Percentiles rank a stretch among this genome's conserved stretches.
Evolutionary conservation across 352 stramenopile species (phyloP).

Genomic region (Phytophthora foliorum): DNA sequence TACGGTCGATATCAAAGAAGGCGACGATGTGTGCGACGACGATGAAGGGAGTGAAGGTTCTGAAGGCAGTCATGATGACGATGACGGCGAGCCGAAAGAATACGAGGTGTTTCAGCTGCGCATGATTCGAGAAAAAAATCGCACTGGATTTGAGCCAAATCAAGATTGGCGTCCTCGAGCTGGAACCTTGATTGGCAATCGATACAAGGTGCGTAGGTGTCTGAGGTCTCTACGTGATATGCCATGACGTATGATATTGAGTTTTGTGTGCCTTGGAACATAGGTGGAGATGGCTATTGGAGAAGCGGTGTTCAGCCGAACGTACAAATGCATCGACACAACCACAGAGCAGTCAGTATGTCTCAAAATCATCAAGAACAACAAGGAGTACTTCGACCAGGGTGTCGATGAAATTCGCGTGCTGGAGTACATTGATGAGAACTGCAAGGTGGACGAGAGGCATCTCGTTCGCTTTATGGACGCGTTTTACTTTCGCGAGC

Average conservation of each 20-base stretch:
- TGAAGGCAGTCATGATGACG: constrained; percentile 48
- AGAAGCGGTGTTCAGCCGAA: constrained; percentile 87
- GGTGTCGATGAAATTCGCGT: constrained; percentile 86
- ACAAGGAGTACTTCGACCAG: constrained; percentile 99
- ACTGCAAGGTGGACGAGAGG: constrained; percentile 91
- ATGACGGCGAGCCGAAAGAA: constrained; percentile 53
- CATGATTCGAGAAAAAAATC: constrained; percentile 82
- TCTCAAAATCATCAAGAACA: constrained; percentile 99
- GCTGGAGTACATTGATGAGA: constrained; percentile 72
- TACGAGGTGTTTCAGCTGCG: constrained; percentile 81
- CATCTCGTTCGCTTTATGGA: constrained; percentile 96
- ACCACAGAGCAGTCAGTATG: constrained; percentile 90
- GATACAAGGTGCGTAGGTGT: constrained; percentile 62
- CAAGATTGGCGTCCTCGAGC: constrained; percentile 75
- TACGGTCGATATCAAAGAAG: constrained; percentile 47
- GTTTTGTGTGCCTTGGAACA: constrained; percentile 1
- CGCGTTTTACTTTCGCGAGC: constrained; percentile 96
- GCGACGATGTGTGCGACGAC: constrained; percentile 19
- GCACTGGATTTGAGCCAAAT: constrained; percentile 85
- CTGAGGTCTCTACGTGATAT: not conserved
- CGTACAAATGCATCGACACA: constrained; percentile 81
- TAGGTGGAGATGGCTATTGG: constrained; percentile 80
- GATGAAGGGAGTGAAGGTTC: constrained; percentile 43
- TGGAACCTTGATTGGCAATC: constrained; percentile 62
- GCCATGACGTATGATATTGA: constrained; percentile 8